Conservation (phyloP, 2,329 filamentous ascomycete species). For the Cordyceps javanica region DNA sequence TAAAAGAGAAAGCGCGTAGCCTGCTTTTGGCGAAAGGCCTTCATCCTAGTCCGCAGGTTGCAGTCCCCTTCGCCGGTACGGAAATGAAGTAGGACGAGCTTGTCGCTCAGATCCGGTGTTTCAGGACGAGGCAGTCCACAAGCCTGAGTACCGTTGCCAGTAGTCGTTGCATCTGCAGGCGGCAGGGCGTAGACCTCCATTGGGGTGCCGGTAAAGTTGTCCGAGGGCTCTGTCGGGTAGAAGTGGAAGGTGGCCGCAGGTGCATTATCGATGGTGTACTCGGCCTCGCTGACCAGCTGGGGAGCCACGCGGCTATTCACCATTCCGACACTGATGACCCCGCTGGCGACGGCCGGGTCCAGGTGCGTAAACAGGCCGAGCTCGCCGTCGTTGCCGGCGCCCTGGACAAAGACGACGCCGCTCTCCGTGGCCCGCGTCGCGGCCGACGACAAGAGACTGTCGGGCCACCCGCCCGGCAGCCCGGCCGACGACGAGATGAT, state of each 20-base stretch:
- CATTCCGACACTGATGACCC: conserved; percentile 38
- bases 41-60: not conserved
- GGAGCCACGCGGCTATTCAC: conserved; percentile 35
- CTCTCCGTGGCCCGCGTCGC: conserved; percentile 36
- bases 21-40: not conserved
- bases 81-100: conserved; percentile 13
- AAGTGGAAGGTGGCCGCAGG: conserved; percentile 28
- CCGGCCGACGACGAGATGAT: conserved; percentile 33
- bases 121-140: not conserved
- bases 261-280: conserved; percentile 28
- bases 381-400: conserved; percentile 39
- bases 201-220: not conserved
- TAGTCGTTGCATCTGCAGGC: conserved; percentile 22
- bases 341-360: conserved; percentile 24
- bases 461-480: conserved; percentile 24
- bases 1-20: not conserved
- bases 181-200: conserved; percentile 23
- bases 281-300: conserved; percentile 29
- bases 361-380: conserved; percentile 35
- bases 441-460: conserved; percentile 29
- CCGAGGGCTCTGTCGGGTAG: not conserved
- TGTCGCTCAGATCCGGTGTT: not conserved
- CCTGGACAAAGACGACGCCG: conserved; percentile 34
- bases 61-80: conserved; percentile 23
- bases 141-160: not conserved